Percentiles rank a stretch among this genome's conserved stretches.
Conservation (phyloP, 345 rosid species). For the Populus davidiana region DNA sequence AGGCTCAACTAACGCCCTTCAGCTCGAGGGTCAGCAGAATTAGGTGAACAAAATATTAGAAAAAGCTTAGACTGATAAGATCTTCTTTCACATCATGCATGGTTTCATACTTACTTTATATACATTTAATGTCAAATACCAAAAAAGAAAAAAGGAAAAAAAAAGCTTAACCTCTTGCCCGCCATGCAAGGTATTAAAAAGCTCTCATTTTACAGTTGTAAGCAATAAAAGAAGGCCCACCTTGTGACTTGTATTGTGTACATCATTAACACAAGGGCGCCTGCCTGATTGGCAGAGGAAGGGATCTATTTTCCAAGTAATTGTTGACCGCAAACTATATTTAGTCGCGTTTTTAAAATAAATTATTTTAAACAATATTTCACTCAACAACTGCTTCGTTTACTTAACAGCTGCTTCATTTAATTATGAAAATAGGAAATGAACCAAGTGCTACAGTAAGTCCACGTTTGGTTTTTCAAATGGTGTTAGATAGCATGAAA, state of each 20-base stretch:
- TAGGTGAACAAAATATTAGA: background rate
- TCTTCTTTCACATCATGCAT: background rate
- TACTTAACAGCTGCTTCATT: too few relatives aligned
- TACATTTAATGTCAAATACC: background rate
- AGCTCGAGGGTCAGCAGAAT: conserved; percentile 5
- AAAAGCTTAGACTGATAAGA: background rate
- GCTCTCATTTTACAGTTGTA: conserved; percentile 10
- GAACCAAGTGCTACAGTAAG: too few relatives aligned
- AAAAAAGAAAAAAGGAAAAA: background rate
- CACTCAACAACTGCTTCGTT: too few relatives aligned
- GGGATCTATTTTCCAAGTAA: background rate
- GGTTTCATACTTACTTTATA: background rate
- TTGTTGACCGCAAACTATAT: too few relatives aligned
- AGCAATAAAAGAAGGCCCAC: background rate
- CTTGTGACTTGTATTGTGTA: background rate
- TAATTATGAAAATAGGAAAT: too few relatives aligned
- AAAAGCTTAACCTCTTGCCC: background rate
- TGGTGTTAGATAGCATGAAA: too few relatives aligned
- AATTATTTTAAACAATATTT: background rate
- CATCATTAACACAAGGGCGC: too few relatives aligned
- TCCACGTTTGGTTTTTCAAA: too few relatives aligned
- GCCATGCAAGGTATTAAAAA: background rate
- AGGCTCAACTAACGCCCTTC: background rate
- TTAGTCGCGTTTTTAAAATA: too few relatives aligned
- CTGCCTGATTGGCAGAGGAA: too few relatives aligned